Conservation (phyloP, 192 early-diverging fungal genomes). For the Umbelopsis sp. region DNA sequence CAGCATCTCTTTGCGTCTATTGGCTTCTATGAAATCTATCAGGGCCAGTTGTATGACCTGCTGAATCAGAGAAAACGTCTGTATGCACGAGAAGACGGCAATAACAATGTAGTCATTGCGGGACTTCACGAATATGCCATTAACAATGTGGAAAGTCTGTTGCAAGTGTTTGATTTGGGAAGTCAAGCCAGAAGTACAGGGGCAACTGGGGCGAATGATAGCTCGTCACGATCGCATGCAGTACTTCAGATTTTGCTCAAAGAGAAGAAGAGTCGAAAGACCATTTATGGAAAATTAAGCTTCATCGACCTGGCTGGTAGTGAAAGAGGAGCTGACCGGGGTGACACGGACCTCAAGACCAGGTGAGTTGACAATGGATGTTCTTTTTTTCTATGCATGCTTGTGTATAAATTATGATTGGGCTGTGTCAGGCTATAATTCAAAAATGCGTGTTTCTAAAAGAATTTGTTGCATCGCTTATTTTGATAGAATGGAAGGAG, state of each 20-base stretch:
- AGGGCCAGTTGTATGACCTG: slow-evolving; percentile 93
- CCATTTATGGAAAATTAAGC: slow-evolving; percentile 81
- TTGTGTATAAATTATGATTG: not conserved
- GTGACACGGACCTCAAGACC: slow-evolving; percentile 89
- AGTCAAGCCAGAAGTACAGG: slow-evolving; percentile 90
- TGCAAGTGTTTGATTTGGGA: slow-evolving; percentile 94
- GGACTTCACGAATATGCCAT: slow-evolving; percentile 91
- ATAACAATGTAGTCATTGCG: slow-evolving; percentile 88
- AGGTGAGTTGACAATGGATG: slow-evolving; percentile 50
- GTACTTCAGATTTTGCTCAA: slow-evolving; percentile 93
- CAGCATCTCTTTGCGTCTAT: slow-evolving; percentile 80
- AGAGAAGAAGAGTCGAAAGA: slow-evolving; percentile 57
- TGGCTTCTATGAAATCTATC: slow-evolving; percentile 97
- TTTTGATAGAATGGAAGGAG: slow-evolving; percentile 83
- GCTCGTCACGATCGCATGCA: slow-evolving; percentile 96
- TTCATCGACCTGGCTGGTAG: slow-evolving; percentile 99
- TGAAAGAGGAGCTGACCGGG: slow-evolving; percentile 96
- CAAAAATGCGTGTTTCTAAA: too few species aligned
- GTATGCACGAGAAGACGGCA: slow-evolving; percentile 96
- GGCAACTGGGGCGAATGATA: slow-evolving; percentile 91
- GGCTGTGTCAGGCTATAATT: too few species aligned
- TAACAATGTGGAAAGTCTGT: slow-evolving; percentile 80
- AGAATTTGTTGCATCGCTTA: not conserved
- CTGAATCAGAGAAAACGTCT: slow-evolving; percentile 88
- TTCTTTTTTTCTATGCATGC: not conserved